phyloP scores from a whole-genome alignment of 116 monocot genomes.

The Phalaenopsis hybrid region DNA sequence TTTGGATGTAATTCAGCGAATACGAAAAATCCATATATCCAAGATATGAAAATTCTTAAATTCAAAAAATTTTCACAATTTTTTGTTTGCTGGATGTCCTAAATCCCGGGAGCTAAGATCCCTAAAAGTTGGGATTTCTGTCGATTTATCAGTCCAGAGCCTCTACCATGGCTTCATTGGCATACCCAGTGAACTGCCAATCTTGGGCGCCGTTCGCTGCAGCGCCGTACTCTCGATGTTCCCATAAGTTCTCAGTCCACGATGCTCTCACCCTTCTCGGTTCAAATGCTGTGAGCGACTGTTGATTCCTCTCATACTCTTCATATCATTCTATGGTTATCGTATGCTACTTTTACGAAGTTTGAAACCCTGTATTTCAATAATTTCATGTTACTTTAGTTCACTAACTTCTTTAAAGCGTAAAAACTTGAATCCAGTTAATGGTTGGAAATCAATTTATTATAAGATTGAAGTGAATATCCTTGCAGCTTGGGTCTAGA shows the following conservation, averaged over 20 bases:
- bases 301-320: not conserved
- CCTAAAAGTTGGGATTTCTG: too few relatives aligned
- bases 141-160: too few relatives aligned
- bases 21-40: too few relatives aligned
- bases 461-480: conserved; percentile 2
- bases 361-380: not conserved
- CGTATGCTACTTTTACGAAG: too few relatives aligned
- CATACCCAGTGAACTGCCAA: not conserved
- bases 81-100: too few relatives aligned
- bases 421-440: not conserved
- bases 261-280: not conserved
- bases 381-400: not conserved
- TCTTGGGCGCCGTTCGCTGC: not conserved
- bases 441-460: not conserved
- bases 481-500: conserved; percentile 34
- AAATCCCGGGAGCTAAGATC: too few relatives aligned
- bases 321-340: not conserved
- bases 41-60: too few relatives aligned
- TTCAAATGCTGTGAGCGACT: not conserved
- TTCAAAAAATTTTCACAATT: too few relatives aligned
- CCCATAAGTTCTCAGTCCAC: not conserved
- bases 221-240: not conserved
- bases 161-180: not conserved
- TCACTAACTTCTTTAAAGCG: not conserved
- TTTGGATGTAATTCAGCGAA: too few relatives aligned